Evolutionary conservation across 2,329 filamentous ascomycete species (phyloP), one percentile per base, ranked within the genome.

Genomic region (Ascochyta rabiei): DNA sequence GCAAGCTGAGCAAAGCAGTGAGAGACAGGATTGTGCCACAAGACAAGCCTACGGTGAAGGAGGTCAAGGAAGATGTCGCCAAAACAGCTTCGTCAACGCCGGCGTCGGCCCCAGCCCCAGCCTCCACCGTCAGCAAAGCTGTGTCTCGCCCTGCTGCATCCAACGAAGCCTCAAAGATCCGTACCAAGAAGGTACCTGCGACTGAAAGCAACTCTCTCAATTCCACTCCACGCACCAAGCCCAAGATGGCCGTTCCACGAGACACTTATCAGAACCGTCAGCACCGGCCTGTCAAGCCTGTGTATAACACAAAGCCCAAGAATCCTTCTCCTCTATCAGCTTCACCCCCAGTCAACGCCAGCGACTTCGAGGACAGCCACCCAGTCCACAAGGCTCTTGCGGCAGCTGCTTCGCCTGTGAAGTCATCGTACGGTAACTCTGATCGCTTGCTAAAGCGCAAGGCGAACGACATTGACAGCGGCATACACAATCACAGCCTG

Each of bases 311-410:
- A 56, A 84, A 83, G 37, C 83, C 85, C 1, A 82, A 81, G 65
- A 86, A 86, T 48, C 84, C 84, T 2, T 87, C 85, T 15, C 84
- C 84, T 12, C 79, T 87, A 10, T 84, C 82, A 9, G 84, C 83
- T 6, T 86, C 85, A 2, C 83, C 84, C 19, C 84, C 84, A 6
- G 80, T 84, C 56, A 86, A 85, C 67, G 82, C 82, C 24, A 86
- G 84, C 18, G 83, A 87, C 65, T 75, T 82, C 50, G 76, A 83
- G 57, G 75, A 80, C 64, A 74, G 75, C 59, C 66, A 77, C 47
- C 72, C 74, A 12, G 70, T 74, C 13, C 70, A 76, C 62, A 76
- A 75, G 40, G 69, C 68, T 10, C 70, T 73, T 23, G 71, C 70
- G 12, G 72, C 68, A 8, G 67, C 69, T 19, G 59, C 70, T 2